Conservation (phyloP, 2,329 filamentous ascomycete species). For the Xylaria sp. region DNA sequence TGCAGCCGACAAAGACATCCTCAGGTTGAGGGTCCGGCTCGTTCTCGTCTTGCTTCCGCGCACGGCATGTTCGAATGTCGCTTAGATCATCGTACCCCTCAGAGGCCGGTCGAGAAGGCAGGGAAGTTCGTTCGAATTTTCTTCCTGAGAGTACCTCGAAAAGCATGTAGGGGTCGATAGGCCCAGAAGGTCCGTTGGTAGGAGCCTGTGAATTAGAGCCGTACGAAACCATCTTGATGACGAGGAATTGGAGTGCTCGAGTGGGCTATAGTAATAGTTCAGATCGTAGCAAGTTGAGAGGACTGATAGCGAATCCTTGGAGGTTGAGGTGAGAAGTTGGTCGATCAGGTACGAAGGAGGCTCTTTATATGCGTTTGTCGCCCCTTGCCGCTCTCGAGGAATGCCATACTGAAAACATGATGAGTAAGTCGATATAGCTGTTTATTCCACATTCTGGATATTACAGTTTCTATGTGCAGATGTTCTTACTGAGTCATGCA, state of each 20-base stretch:
- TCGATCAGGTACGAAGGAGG: neutral
- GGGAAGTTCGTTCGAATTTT: slow-evolving; percentile 44
- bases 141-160: slow-evolving; percentile 53
- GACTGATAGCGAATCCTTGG: neutral
- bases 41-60: slow-evolving; percentile 40
- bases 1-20: slow-evolving; percentile 52
- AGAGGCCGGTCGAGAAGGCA: slow-evolving; percentile 43
- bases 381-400: neutral
- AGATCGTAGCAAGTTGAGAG: neutral
- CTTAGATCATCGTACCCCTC: slow-evolving; percentile 51
- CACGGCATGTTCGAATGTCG: slow-evolving; percentile 42
- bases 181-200: slow-evolving; percentile 25
- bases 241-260: neutral
- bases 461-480: neutral
- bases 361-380: slow-evolving; percentile 20
- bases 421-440: neutral
- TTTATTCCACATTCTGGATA: slow-evolving; percentile 4
- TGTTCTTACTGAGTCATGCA: slow-evolving; percentile 23
- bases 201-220: slow-evolving; percentile 33
- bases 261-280: neutral
- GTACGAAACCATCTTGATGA: slow-evolving; percentile 41
- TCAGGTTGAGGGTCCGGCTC: slow-evolving; percentile 52
- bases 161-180: slow-evolving; percentile 51
- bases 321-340: neutral
- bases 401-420: neutral